Percentiles rank a stretch among this genome's conserved stretches.
phyloP scores from a whole-genome alignment of 1,284 basidiomycete species.

The Clitocybe nebularis region DNA sequence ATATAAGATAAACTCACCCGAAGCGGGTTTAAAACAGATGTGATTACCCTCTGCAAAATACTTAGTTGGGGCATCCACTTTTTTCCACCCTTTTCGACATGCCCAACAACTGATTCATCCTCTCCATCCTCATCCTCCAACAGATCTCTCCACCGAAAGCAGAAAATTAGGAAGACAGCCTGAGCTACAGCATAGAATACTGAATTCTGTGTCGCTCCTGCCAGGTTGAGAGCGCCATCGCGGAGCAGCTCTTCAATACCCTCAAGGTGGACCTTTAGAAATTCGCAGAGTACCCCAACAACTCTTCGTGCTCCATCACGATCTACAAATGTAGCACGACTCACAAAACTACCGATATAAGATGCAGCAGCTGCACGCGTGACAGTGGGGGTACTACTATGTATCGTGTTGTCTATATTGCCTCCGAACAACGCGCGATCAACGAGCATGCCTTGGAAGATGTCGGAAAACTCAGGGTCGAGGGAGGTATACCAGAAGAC shows the following conservation, averaged over 20 bases:
- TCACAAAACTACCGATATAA: conserved; percentile 92
- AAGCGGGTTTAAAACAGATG: conserved; percentile 85
- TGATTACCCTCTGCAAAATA: conserved; percentile 79
- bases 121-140: conserved; percentile 56
- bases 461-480: conserved; percentile 84
- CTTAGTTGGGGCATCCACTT: conserved; percentile 87
- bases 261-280: conserved; percentile 74
- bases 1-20: conserved; percentile 47
- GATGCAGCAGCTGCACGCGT: conserved; percentile 87
- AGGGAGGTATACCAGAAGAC: conserved; percentile 95
- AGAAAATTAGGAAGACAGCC: conserved; percentile 95
- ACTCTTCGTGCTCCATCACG: conserved; percentile 74
- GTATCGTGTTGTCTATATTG: conserved; percentile 14
- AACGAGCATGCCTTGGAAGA: conserved; percentile 91
- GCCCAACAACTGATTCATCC: conserved; percentile 36
- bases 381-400: conserved; percentile 50
- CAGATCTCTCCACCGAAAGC: conserved; percentile 94
- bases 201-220: conserved; percentile 51
- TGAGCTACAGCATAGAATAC: conserved; percentile 95
- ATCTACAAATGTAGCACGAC: conserved; percentile 86
- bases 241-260: conserved; percentile 55
- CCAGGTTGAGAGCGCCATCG: conserved; percentile 23
- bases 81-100: conserved; percentile 29
- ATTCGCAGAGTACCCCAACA: conserved; percentile 81
- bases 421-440: conserved; percentile 72